Evolutionary conservation across 495 filamentous ascomycete genomes (phyloP), one percentile per base, ranked within the genome.

Genomic region (Tuber microsphaerosporum): DNA sequence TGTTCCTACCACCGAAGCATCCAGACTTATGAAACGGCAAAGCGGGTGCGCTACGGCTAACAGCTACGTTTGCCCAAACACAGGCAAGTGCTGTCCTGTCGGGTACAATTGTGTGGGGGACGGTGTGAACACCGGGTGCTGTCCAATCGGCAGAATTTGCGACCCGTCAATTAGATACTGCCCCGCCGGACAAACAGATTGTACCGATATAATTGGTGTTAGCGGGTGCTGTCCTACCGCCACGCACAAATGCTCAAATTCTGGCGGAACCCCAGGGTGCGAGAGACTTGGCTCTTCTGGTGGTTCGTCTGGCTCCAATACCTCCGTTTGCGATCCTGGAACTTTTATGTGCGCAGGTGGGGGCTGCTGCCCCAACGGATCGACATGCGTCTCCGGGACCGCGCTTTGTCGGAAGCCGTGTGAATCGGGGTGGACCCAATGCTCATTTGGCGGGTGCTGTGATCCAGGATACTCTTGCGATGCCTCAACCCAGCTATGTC

Each of bases 171-270:
- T 9, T 44, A 22, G 10, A 4, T 37, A 34, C n/a, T 76, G 75
- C 3, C 34, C n/a, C 6, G 0, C 45, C 10, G 73, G 69, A 41
- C 43, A 69, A 41, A 77, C 65, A 7, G 68, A 69, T 41, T 77
- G 75, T 61, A n/a, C 44, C 37, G 2, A 12, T 9, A 61, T 77
- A n/a, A 61, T 22, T 9, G 75, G 75, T 22, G 26, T 12, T 8
- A 70, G 71, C 20, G 75, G 72, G 71, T 77, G 75, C 26, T 77
- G 75, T n/a, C 75, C 75, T 10, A 48, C 69, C 1, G 75, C 61
- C 46, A 77, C 75, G 5, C 26, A 74, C 14, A 20, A 22, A n/a
- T 77, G 73, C 69, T 46, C 41, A 74, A 71, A 44, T 10, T 41
- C 39, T 5, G 10, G 41, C 31, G 73, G 73, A 17, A 44, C 37